These are phyloP conservation scores for Linum tenue DNA, from an alignment of 345 rosid species.

Conservation along the genomic window DNA sequence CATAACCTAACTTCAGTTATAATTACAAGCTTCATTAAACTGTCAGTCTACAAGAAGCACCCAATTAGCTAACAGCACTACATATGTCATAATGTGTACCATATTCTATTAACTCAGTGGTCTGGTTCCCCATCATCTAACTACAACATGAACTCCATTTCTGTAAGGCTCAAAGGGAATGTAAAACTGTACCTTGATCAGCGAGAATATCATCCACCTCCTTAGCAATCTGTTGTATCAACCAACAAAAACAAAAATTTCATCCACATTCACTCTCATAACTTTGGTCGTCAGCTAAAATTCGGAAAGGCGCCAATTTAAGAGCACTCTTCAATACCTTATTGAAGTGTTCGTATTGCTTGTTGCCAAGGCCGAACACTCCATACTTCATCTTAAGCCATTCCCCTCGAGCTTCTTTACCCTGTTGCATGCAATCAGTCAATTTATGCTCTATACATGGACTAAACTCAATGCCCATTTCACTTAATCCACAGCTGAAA, in stretches of 20 bases:
- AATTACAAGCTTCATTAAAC: neutral
- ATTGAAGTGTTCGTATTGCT: constrained; percentile 94
- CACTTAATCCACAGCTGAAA: constrained; percentile 10
- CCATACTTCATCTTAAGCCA: constrained; percentile 72
- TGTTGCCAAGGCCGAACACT: constrained; percentile 93
- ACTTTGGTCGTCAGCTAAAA: neutral
- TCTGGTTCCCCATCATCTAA: neutral
- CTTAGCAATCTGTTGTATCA: constrained; percentile 53
- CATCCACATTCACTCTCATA: neutral
- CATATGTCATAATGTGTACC: neutral
- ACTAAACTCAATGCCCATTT: constrained; percentile 8
- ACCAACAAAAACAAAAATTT: neutral
- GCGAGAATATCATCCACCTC: constrained; percentile 64
- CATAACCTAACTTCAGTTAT: neutral
- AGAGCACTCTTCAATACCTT: constrained; percentile 36
- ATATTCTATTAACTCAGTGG: neutral
- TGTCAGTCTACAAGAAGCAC: neutral
- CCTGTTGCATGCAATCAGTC: constrained; percentile 31
- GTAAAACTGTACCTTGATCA: constrained; percentile 57
- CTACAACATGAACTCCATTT: neutral
- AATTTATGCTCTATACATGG: neutral
- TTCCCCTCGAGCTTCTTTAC: constrained; percentile 49
- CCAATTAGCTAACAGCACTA: neutral
- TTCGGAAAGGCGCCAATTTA: neutral
- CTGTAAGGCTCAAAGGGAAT: neutral